Conservation (phyloP, 192 early-diverging fungal genomes). For the Coemansia umbellata region DNA sequence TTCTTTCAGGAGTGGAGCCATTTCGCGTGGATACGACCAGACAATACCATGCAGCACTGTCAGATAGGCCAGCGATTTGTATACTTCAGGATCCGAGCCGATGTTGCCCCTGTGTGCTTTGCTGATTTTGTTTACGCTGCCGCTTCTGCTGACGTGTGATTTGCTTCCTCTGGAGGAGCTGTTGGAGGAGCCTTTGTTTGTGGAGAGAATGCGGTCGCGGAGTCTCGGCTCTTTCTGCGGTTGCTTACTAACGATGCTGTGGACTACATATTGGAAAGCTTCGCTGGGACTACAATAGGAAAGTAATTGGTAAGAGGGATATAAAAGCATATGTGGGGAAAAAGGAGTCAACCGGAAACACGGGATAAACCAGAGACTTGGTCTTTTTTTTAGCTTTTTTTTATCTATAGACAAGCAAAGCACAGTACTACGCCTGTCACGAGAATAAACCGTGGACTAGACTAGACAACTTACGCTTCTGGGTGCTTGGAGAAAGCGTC, state of each 20-base stretch:
- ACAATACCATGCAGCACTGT: constrained; percentile 40
- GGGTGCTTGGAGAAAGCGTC: constrained; percentile 20
- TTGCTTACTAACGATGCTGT: constrained; percentile 16
- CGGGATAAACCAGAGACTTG: no score
- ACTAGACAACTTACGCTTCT: constrained; percentile 39
- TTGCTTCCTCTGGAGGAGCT: neutral
- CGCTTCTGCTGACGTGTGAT: neutral
- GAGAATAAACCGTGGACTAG: neutral
- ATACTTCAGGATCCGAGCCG: constrained; percentile 11
- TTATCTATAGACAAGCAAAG: neutral
- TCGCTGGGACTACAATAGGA: constrained; percentile 24
- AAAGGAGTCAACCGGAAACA: neutral
- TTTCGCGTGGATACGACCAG: constrained; percentile 40
- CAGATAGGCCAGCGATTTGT: constrained; percentile 26
- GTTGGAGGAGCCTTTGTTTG: constrained; percentile 1
- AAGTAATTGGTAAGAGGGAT: neutral
- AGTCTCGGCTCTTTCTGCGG: constrained; percentile 19
- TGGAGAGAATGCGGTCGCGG: constrained; percentile 24
- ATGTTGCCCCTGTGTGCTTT: neutral
- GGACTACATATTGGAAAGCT: constrained; percentile 31
- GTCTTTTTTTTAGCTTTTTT: neutral
- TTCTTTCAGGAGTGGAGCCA: constrained; percentile 29
- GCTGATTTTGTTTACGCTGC: neutral
- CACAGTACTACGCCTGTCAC: no score
- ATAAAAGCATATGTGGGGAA: neutral